Evolutionary conservation across 2,329 filamentous ascomycete species (phyloP), one percentile per base, ranked within the genome.

Genomic region (Dissoconium aciculare): DNA sequence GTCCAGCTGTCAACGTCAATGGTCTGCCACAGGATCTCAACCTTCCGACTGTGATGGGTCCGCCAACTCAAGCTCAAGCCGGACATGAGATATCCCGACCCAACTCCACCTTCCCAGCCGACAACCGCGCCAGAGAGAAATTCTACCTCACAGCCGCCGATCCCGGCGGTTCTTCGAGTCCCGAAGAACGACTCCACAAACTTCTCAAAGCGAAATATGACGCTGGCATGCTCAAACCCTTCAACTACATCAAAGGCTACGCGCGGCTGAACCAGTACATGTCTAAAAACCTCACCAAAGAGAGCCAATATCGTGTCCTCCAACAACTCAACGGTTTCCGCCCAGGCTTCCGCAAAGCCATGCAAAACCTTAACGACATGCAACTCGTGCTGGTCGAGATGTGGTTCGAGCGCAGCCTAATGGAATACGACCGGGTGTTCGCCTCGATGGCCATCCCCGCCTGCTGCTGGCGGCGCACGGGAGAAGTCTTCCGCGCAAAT

Each of bases 181-280:
- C 89, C 9, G 85, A 94, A 56, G 83, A 93, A 54, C 78, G 89
- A 37, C 93, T 98, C 81, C 79, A 87, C 49, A 83, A 89, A 45
- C 71, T 98, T 5, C 71, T 98, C 34, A 81, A 79, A 53, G 89
- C 89, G 40, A 98, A 98, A 57, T 91, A 93, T 57, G 85, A 95
- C 44, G 89, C 89, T 1, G 89, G 89, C 2, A 67, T 98, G 49
- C 64, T 98, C 35, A 89, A 85, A 51, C 89, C 89, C 2, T 98
- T 98, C 67, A 95, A 95, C 60, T 98, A 98, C 55, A 82, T 95
- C 45, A 92, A 91, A 50, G 89, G 89, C 9, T 98, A 98, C 55
- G 78, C 83, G 8, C 72, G 84, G 17, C 63, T 98, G 28, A 82
- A 84, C 40, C 74, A 78, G 39, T 98, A 94, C 54, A 85, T 98